These are phyloP conservation scores for Ceratobasidium sp. DNA, from an alignment of 1,284 basidiomycete species.

Conservation along the genomic window DNA sequence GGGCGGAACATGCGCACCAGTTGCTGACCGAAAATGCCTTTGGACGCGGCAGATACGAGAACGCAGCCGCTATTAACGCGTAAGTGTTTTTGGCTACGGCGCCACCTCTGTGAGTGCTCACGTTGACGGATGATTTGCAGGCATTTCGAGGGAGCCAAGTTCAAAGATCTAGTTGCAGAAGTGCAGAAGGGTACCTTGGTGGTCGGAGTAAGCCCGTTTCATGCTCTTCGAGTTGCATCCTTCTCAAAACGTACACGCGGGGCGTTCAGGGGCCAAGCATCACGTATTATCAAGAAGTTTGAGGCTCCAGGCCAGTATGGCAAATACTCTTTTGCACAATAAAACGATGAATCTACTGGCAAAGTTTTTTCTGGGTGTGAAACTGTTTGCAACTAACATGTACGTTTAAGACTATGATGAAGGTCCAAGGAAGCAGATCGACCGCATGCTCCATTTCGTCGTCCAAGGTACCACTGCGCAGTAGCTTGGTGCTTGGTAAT, in stretches of 20 bases:
- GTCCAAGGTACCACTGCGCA: too few species aligned
- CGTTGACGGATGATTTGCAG: background rate
- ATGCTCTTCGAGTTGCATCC: too few species aligned
- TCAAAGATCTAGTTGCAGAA: slow-evolving; percentile 6
- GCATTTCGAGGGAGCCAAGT: background rate
- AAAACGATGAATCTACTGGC: too few species aligned
- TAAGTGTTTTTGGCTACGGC: background rate
- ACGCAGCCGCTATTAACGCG: slow-evolving; percentile 8
- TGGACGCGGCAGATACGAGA: background rate
- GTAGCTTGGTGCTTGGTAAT: too few species aligned
- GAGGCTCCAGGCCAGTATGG: background rate
- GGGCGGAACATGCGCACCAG: too few species aligned
- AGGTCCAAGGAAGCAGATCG: too few species aligned
- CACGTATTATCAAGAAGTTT: slow-evolving; percentile 29
- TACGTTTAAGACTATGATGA: too few species aligned
- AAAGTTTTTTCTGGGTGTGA: too few species aligned
- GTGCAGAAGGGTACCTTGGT: background rate
- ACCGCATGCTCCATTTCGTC: too few species aligned
- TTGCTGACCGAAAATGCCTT: background rate
- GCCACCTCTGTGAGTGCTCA: background rate
- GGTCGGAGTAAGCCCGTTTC: slow-evolving; percentile 23
- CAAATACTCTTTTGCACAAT: too few species aligned
- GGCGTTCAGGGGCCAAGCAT: slow-evolving; percentile 8
- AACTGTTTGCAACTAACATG: slow-evolving; percentile 6
- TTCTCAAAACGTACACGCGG: too few species aligned